phyloP scores from a whole-genome alignment of 257 asterid genomes.

The Fraxinus quadrangulata region DNA sequence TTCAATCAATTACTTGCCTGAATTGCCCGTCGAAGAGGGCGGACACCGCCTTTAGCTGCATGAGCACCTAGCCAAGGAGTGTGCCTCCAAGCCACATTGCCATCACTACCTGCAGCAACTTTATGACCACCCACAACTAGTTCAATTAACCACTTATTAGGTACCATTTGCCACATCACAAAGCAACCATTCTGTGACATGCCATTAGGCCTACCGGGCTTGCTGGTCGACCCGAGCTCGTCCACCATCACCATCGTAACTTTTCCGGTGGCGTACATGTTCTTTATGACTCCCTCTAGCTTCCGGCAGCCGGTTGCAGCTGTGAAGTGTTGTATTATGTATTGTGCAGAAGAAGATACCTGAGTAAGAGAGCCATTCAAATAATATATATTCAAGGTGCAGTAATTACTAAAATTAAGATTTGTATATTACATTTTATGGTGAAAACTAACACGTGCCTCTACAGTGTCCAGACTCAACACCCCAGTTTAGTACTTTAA shows the following conservation, averaged over 20 bases:
- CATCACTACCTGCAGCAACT: conserved; percentile 81
- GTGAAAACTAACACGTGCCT: neutral
- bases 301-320: conserved; percentile 84
- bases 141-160: conserved; percentile 78
- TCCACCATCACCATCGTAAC: conserved; percentile 70
- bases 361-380: conserved; percentile 12
- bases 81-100: conserved; percentile 86
- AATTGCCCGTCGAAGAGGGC: conserved; percentile 80
- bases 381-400: conserved; percentile 8
- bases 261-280: conserved; percentile 71
- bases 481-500: neutral
- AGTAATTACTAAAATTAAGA: neutral
- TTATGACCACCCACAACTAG: conserved; percentile 70
- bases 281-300: conserved; percentile 57
- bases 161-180: conserved; percentile 87
- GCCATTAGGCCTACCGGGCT: conserved; percentile 27
- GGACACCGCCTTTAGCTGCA: conserved; percentile 76
- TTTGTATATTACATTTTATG: neutral
- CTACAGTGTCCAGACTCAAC: neutral
- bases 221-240: conserved; percentile 33
- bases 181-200: conserved; percentile 69
- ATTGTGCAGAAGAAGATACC: conserved; percentile 81
- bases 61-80: conserved; percentile 87
- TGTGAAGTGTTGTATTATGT: conserved; percentile 76
- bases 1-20: conserved; percentile 53